These are phyloP conservation scores for Aspergillus aculeatus DNA, from an alignment of 2,329 filamentous ascomycete species.

Conservation along the genomic window DNA sequence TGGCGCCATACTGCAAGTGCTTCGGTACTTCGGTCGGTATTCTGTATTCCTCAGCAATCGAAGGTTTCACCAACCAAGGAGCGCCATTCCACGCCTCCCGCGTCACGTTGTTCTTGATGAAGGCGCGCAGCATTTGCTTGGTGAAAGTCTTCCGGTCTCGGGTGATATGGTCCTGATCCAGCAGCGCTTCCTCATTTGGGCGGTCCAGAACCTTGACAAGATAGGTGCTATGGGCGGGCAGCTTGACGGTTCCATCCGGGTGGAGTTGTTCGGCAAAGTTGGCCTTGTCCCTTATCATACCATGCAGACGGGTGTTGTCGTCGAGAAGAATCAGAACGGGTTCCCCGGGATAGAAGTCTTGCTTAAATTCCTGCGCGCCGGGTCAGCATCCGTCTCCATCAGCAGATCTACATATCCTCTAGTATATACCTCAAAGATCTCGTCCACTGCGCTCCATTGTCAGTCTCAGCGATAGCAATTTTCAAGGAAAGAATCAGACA, in stretches of 20 bases:
- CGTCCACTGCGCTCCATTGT: constrained; percentile 45
- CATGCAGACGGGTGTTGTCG: constrained; percentile 68
- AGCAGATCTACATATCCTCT: too few relatives aligned
- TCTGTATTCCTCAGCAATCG: constrained; percentile 77
- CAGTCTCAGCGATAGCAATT: constrained; percentile 17
- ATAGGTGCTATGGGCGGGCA: constrained; percentile 72
- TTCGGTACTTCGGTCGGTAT: constrained; percentile 84
- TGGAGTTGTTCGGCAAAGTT: constrained; percentile 62
- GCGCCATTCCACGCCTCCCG: constrained; percentile 94
- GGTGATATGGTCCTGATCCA: constrained; percentile 77
- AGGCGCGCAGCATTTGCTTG: constrained; percentile 88
- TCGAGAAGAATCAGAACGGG: constrained; percentile 70
- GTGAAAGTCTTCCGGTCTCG: constrained; percentile 91
- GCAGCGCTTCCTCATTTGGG: constrained; percentile 69
- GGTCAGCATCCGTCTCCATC: constrained; percentile 11
- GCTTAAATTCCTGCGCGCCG: constrained; percentile 65
- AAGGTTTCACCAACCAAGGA: constrained; percentile 89
- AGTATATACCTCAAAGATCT: constrained; percentile 46
- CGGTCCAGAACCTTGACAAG: constrained; percentile 72
- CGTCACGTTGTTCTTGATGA: constrained; percentile 91
- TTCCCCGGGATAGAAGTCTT: constrained; percentile 88
- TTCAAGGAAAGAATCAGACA: constrained; percentile 22
- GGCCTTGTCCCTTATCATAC: constrained; percentile 80
- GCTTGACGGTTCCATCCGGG: constrained; percentile 67
- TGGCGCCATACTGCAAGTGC: constrained; percentile 77